Base-by-base conservation (phyloP, 768 basidiomycete genomes). In the Kwoniella mangroviensis region DNA sequence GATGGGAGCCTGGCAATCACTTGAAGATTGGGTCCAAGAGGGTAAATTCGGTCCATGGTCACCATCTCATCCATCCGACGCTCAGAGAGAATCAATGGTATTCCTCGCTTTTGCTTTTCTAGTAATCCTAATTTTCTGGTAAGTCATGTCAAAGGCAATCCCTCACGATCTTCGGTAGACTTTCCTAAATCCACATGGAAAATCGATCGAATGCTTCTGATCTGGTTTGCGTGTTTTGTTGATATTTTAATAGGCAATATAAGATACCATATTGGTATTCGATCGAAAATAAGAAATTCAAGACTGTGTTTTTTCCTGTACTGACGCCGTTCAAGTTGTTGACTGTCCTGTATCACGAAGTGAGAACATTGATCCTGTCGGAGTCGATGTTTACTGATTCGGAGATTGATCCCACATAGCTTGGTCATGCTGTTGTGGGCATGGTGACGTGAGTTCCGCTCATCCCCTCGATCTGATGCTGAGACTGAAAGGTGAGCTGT, bases 281-380 rank as follows among this genome's bases (percentile, higher is more conserved):
- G 4, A n/a, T 24, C 43, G 42, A 43, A 13, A 68, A 21, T 10
- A 42, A 41, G 22, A 53, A 15, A 52, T 65, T 54, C 55, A 28
- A 0, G 17, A 61, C 58, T 17, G 41, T 67, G 24, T 58, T 58
- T 24, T 57, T 73, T 9, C 74, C 72, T 4, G 26, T 77, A 22
- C 49, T 78, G 40, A 65, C 55, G 62, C 73, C 75, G 2, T 73
- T 76, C 68, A 80, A 80, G 51, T 67, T 74, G 7, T 67, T 78
- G 49, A 80, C 79, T 3, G 79, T 80, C 3, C 60, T 76, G 3
- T 77, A 74, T 53, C 79, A 80, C 54, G 79, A 80, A 70, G 78
- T 76, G 21, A 55, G 76, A 51, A 34, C 1, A 1, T 1, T 5
- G 24, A 24, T 22, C 12, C 21, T 26, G 21, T 55, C 7, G 11